phyloP scores from a whole-genome alignment of 768 basidiomycete species.

The Kwoniella newhampshirensis region DNA sequence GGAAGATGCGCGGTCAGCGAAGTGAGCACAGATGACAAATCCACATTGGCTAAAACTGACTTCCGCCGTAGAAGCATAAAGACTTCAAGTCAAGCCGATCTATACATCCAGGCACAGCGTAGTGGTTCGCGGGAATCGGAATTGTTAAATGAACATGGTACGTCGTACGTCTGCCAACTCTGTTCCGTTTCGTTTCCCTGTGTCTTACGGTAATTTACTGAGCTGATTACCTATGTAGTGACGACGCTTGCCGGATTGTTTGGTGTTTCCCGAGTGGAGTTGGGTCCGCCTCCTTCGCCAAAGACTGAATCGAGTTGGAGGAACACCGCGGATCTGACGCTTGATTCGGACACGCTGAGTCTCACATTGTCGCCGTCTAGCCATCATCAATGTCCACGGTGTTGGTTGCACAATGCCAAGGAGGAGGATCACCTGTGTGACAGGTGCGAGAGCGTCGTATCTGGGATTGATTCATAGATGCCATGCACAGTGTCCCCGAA shows the following conservation, averaged over 20 bases:
- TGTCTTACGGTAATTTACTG: not conserved
- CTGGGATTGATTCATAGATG: too few species aligned
- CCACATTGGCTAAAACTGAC: not conserved
- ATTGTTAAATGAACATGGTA: not conserved
- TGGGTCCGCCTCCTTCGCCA: not conserved
- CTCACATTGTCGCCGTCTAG: conserved; percentile 58
- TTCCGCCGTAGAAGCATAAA: conserved; percentile 62
- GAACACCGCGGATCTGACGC: not conserved
- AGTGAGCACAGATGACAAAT: conserved; percentile 62
- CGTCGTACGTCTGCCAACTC: not conserved
- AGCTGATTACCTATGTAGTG: not conserved
- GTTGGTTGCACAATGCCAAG: conserved; percentile 74
- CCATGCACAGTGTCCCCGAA: too few species aligned
- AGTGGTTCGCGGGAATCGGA: conserved; percentile 42
- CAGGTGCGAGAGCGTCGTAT: conserved; percentile 58
- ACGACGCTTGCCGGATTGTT: conserved; percentile 13
- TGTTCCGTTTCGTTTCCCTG: not conserved
- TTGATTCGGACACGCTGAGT: conserved; percentile 47
- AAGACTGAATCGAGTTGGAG: not conserved
- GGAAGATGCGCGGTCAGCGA: conserved; percentile 72
- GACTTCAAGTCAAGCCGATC: conserved; percentile 73
- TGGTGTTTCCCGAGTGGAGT: conserved; percentile 13
- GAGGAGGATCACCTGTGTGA: conserved; percentile 62
- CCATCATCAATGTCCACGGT: conserved; percentile 77
- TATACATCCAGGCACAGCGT: conserved; percentile 58